Conservation (phyloP, 495 filamentous ascomycete species). For the Apiosordaria backusii region DNA sequence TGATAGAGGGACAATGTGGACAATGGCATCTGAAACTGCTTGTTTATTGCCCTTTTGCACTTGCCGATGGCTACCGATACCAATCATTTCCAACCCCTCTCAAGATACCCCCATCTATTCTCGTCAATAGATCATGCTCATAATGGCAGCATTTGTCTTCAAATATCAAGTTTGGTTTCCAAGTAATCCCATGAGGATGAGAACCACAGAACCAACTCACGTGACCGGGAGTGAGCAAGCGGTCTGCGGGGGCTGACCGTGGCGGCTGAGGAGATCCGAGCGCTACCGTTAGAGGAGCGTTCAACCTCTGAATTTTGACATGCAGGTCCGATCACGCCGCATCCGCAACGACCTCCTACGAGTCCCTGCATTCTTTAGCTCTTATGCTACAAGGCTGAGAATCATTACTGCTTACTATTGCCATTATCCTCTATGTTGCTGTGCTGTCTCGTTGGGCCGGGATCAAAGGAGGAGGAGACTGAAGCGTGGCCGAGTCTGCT, state of each 20-base stretch:
- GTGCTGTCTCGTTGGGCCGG: slow-evolving; percentile 5
- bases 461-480: slow-evolving; percentile 27
- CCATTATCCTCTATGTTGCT: slow-evolving; percentile 21
- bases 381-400: slow-evolving; percentile 3
- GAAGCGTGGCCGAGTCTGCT: slow-evolving; percentile 14
- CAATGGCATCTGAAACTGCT: neutral
- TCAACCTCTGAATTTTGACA: slow-evolving; percentile 16
- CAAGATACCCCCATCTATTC: neutral
- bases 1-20: neutral
- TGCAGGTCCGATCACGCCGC: neutral
- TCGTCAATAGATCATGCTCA: neutral
- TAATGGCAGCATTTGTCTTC: neutral
- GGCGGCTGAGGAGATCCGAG: slow-evolving; percentile 16
- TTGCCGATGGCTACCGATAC: neutral
- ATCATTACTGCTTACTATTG: neutral
- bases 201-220: slow-evolving; percentile 6
- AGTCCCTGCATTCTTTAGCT: neutral
- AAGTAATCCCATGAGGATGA: neutral
- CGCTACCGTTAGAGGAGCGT: slow-evolving; percentile 1
- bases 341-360: slow-evolving; percentile 4
- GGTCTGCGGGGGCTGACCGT: slow-evolving; percentile 14
- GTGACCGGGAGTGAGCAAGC: slow-evolving; percentile 8
- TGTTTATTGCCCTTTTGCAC: neutral
- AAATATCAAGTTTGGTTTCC: neutral
- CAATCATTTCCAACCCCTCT: neutral